phyloP scores from a whole-genome alignment of 202 grass and related monocot genomes.

The Sporobolus alterniflorus region DNA sequence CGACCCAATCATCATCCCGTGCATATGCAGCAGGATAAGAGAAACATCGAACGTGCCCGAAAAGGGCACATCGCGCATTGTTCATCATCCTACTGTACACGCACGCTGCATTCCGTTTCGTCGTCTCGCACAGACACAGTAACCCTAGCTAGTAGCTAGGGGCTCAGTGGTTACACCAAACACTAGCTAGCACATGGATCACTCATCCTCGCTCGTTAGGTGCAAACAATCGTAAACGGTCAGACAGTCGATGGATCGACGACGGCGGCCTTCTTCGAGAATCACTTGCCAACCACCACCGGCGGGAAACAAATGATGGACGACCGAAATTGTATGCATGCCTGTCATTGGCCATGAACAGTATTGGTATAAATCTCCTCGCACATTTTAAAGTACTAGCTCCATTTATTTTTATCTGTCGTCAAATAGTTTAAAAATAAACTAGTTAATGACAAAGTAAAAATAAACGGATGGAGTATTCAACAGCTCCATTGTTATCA shows the following conservation, averaged over 20 bases:
- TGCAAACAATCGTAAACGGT: neutral
- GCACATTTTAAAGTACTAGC: no score
- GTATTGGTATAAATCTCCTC: no score
- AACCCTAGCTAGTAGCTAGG: neutral
- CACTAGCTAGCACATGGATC: slow-evolving; percentile 30
- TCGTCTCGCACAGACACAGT: slow-evolving; percentile 26
- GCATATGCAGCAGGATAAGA: no score
- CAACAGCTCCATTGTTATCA: slow-evolving; percentile 32
- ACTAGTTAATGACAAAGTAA: no score
- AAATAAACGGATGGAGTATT: no score
- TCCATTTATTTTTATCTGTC: no score
- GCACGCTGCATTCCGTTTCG: slow-evolving; percentile 25
- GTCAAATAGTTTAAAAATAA: no score
- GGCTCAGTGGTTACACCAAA: slow-evolving; percentile 45
- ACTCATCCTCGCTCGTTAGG: slow-evolving; percentile 22
- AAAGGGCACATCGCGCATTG: neutral
- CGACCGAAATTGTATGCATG: no score
- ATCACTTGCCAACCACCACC: no score
- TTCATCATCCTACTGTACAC: neutral
- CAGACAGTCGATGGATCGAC: no score
- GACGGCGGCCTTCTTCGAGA: neutral
- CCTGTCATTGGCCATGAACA: no score
- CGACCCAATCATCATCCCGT: slow-evolving; percentile 22
- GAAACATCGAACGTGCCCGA: neutral
- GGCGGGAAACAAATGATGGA: no score